Percentiles rank a stretch among this genome's conserved stretches.
Evolutionary conservation across 768 basidiomycete species (phyloP).

Genomic region (Mycena rebaudengoi): DNA sequence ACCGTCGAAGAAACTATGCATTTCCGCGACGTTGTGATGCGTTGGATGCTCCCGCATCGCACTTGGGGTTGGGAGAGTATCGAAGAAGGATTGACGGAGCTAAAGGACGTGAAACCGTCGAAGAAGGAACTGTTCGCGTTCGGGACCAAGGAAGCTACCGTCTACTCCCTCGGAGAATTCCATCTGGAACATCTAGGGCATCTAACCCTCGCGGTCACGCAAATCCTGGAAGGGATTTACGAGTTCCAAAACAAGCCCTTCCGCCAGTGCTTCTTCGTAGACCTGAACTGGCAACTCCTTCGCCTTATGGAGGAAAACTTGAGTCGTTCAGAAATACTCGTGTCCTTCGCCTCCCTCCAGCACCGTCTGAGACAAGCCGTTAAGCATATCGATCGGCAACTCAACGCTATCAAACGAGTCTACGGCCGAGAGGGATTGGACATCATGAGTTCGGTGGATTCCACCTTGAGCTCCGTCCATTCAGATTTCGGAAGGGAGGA

Average conservation of each 20-base stretch:
- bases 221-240: neutral
- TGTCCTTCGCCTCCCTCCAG: neutral
- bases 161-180: neutral
- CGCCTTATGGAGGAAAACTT: neutral
- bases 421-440: neutral
- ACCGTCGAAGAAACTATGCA: neutral
- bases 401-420: neutral
- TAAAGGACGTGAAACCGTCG: neutral
- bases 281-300: neutral
- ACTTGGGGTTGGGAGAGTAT: neutral
- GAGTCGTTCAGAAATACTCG: neutral
- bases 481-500: neutral
- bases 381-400: neutral
- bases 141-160: neutral
- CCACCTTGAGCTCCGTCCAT: neutral
- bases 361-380: neutral
- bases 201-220: neutral
- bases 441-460: neutral
- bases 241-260: neutral
- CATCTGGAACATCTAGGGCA: neutral
- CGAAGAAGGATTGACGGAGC: neutral
- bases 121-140: neutral
- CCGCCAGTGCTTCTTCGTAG: neutral
- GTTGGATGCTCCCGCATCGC: neutral
- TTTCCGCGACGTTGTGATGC: constrained; percentile 3